These are phyloP conservation scores for Guadua angustifolia DNA, from an alignment of 176 grass and related monocot genomes.

Conservation along the genomic window DNA sequence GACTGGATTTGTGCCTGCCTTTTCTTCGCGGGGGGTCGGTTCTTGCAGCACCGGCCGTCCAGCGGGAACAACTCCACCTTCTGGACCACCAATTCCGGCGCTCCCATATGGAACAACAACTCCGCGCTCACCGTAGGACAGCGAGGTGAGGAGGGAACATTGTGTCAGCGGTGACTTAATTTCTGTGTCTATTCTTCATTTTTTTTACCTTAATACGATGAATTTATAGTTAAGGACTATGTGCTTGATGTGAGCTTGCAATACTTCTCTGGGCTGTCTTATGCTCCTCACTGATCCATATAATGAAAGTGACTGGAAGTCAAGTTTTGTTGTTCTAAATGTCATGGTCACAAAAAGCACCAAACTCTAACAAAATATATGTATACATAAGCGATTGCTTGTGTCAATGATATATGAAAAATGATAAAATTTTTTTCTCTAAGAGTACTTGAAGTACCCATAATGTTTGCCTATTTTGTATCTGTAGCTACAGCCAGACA, in stretches of 20 bases:
- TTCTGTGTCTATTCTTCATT: background rate
- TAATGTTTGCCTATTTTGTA: background rate
- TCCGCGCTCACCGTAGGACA: slow-evolving; percentile 67
- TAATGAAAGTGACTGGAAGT: background rate
- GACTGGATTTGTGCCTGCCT: too few species aligned
- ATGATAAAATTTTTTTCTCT: background rate
- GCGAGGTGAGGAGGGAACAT: slow-evolving; percentile 40
- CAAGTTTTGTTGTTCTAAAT: background rate
- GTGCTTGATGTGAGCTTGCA: background rate
- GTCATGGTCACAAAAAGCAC: background rate
- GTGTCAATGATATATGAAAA: background rate
- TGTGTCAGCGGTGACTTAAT: background rate
- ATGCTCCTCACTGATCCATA: background rate
- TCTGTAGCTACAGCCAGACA: background rate
- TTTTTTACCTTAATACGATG: too few species aligned
- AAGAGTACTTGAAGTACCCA: background rate
- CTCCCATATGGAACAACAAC: slow-evolving; percentile 83
- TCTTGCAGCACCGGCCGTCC: slow-evolving; percentile 58
- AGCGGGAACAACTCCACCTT: slow-evolving; percentile 58
- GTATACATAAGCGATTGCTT: background rate
- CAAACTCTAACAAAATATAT: background rate
- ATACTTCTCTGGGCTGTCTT: background rate
- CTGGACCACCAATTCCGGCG: slow-evolving; percentile 88
- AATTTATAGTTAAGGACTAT: background rate
- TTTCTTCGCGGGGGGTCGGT: background rate